Conservation (phyloP, 345 rosid genomes). For the Mercurialis annua region DNA sequence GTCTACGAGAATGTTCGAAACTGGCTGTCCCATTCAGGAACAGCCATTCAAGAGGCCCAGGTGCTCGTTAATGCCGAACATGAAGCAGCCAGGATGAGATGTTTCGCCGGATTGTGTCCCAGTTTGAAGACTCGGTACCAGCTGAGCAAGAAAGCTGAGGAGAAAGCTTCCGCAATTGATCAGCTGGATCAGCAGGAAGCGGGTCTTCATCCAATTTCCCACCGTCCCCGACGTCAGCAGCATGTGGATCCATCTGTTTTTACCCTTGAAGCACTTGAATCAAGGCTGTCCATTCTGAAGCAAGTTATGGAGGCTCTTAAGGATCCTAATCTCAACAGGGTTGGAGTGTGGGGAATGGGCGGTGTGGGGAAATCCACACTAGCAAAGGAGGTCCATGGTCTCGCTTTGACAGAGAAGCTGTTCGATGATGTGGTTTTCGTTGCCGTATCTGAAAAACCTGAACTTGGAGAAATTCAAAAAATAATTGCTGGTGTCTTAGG, state of each 20-base stretch:
- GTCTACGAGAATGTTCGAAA: not conserved
- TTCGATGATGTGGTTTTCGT: slow-evolving; percentile 15
- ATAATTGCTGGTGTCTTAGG: slow-evolving; percentile 20
- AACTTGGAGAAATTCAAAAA: slow-evolving; percentile 14
- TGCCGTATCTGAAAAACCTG: slow-evolving; percentile 10
- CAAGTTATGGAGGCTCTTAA: slow-evolving; percentile 4
- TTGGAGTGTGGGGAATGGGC: slow-evolving; percentile 25
- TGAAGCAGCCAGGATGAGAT: not conserved
- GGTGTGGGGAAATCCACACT: slow-evolving; percentile 23
- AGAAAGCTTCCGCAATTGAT: not conserved
- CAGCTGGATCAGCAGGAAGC: not conserved
- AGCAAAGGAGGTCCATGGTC: slow-evolving; percentile 5
- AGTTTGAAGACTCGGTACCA: slow-evolving; percentile 4
- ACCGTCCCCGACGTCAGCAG: not conserved
- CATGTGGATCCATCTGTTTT: not conserved
- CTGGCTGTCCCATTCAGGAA: not conserved
- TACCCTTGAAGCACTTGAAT: not conserved
- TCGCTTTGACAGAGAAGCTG: not conserved
- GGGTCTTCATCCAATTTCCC: not conserved
- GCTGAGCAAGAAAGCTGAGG: not conserved
- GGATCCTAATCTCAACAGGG: not conserved
- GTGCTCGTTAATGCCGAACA: not conserved
- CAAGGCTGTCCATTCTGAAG: slow-evolving; percentile 1
- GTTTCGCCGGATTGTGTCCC: slow-evolving; percentile 4
- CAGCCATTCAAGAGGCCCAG: not conserved